Evolutionary conservation across 2,329 filamentous ascomycete species (phyloP).

Genomic region (Paecilomyces fulvus): DNA sequence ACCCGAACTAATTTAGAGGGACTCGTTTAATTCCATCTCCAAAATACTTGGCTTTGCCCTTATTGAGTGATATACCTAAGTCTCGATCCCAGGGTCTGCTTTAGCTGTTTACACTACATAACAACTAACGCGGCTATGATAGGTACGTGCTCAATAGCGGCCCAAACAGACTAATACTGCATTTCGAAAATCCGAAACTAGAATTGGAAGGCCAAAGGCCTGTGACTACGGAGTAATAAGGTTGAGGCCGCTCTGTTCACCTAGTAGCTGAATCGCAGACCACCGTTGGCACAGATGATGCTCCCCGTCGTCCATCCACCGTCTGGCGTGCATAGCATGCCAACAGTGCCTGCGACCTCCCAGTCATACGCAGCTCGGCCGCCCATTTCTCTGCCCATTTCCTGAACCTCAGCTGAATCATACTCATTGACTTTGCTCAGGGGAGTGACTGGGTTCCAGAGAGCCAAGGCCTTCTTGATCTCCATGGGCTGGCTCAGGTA

Average conservation of each 20-base stretch:
- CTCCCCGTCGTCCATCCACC: background rate
- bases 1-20: too few relatives aligned
- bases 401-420: background rate
- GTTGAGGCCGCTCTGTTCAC: background rate
- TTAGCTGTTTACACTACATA: too few relatives aligned
- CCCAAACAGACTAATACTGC: too few relatives aligned
- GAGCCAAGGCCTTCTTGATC: background rate
- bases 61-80: too few relatives aligned
- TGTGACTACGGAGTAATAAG: too few relatives aligned
- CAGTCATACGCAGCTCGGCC: background rate
- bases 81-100: too few relatives aligned
- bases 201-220: too few relatives aligned
- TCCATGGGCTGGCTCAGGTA: constrained; percentile 34
- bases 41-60: too few relatives aligned
- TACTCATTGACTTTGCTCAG: background rate
- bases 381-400: background rate
- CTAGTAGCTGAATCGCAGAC: background rate
- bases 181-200: too few relatives aligned
- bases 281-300: background rate
- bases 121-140: too few relatives aligned
- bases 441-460: background rate
- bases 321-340: background rate
- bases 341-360: background rate
- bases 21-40: too few relatives aligned
- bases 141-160: too few relatives aligned